Base-by-base conservation (phyloP, 345 rosid species). In the Angophora floribunda region DNA sequence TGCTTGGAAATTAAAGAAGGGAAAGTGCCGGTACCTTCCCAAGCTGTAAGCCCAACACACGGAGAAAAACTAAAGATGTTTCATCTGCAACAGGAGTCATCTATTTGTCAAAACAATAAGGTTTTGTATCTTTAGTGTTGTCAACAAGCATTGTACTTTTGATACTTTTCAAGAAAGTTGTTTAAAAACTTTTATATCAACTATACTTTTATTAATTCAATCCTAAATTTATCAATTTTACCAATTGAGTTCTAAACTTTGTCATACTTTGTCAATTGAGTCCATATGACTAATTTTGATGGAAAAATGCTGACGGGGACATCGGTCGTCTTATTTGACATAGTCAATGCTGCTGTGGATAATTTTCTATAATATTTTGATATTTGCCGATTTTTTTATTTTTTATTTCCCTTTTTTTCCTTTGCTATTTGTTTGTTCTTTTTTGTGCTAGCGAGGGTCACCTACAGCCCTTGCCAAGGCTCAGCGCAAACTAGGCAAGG, bases 401-500 rank as follows among this genome's bases (percentile, higher is more conserved):
- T 55, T 55, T 55, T 55, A 55, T 55, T 55, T 55, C 2, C 28
- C 61, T 55, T 7, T 55, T 55, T 55, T 55, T 55, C 61, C 61
- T 55, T 55, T 55, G 61, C 26, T 55, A 36, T 22, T 55, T 55
- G 7, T 3, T 12, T 22, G 9, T 55, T 55, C 5, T 55, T 21
- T 55, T 55, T 55, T 55, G 61, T 55, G 61, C 13, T 0, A 0
- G 61, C 22, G 26, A 55, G 61, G 9, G 28, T 55, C 61, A 55
- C 22, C 61, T 55, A 55, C 7, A 55, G 22, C 21, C 61, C 28
- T 55, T 55, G 12, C 2, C 22, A 55, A 55, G 61, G 61, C 28
- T 26, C 22, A 21, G 61, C 0, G 2, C 12, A 22, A 3, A 55
- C 0, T 1, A 0, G 12, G 12, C 2, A n/a, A 55, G 12, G 61